phyloP scores from a whole-genome alignment of 345 rosid species.

The Eucalyptus regnans region DNA sequence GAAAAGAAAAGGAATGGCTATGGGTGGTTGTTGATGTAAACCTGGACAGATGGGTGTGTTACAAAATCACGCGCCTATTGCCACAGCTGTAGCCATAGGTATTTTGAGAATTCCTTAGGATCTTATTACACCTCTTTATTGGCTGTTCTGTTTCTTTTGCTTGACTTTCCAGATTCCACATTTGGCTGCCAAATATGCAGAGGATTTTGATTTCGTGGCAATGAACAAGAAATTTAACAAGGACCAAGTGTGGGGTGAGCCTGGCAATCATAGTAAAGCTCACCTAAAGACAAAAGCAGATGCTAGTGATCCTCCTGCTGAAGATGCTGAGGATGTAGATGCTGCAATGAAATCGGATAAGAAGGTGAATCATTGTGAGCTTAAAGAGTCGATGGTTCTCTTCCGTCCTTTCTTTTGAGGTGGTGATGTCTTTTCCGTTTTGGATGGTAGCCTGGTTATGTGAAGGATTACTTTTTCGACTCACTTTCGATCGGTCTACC shows the following conservation, averaged over 20 bases:
- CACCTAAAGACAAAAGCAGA: neutral
- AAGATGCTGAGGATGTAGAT: conserved; percentile 7
- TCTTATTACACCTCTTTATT: neutral
- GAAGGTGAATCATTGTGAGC: neutral
- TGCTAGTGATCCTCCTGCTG: conserved; percentile 1
- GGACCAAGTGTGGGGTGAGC: conserved; percentile 28
- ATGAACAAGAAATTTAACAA: conserved; percentile 32
- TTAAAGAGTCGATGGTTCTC: neutral
- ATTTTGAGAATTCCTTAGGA: neutral
- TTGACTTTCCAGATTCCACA: conserved; percentile 1
- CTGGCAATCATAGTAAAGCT: conserved; percentile 7
- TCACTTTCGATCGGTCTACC: conserved; percentile 9
- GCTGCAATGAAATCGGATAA: neutral
- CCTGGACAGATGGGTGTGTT: too few relatives aligned
- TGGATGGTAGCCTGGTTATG: conserved; percentile 14
- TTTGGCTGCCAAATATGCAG: conserved; percentile 2
- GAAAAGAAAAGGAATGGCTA: neutral
- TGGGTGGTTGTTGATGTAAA: neutral
- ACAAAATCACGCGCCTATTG: too few relatives aligned
- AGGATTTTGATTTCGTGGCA: conserved; percentile 30
- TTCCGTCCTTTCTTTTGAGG: neutral
- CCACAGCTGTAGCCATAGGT: too few relatives aligned
- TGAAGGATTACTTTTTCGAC: conserved; percentile 34
- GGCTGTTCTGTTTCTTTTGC: neutral
- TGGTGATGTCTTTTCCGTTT: neutral